These are phyloP conservation scores for Akanthomyces uredinophilus DNA, from an alignment of 2,329 filamentous ascomycete genomes.

Conservation along the genomic window DNA sequence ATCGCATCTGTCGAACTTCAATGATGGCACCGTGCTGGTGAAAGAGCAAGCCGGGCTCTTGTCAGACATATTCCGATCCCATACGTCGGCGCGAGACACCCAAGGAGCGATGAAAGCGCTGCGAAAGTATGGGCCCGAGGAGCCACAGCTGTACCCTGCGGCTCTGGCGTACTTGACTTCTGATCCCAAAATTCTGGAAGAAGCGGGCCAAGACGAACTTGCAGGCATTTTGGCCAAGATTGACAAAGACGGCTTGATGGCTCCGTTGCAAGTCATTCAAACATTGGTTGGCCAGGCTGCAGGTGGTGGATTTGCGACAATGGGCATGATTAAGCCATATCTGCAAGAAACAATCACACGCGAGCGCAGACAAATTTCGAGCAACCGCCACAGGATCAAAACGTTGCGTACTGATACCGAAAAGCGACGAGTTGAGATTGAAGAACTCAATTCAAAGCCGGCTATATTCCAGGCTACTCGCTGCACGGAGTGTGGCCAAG, in stretches of 20 bases:
- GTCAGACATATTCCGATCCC: constrained; percentile 95
- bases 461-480: constrained; percentile 86
- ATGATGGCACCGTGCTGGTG: constrained; percentile 84
- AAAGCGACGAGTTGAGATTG: constrained; percentile 71
- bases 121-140: constrained; percentile 83
- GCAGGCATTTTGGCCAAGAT: constrained; percentile 77
- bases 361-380: constrained; percentile 77
- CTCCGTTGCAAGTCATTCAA: constrained; percentile 92
- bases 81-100: constrained; percentile 88
- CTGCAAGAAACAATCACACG: constrained; percentile 82
- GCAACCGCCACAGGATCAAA: constrained; percentile 73
- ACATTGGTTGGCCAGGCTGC: constrained; percentile 64
- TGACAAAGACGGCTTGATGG: constrained; percentile 86
- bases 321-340: constrained; percentile 96
- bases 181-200: constrained; percentile 71
- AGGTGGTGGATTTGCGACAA: constrained; percentile 68
- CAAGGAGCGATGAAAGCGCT: constrained; percentile 83
- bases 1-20: constrained; percentile 86
- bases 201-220: constrained; percentile 79
- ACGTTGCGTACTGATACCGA: constrained; percentile 82
- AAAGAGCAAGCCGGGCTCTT: constrained; percentile 88
- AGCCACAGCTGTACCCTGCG: constrained; percentile 87
- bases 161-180: constrained; percentile 92
- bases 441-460: constrained; percentile 71
- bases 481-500: constrained; percentile 74